Evolutionary conservation across 2,329 filamentous ascomycete genomes (phyloP).

Genomic region (Pseudogymnoascus sp.): DNA sequence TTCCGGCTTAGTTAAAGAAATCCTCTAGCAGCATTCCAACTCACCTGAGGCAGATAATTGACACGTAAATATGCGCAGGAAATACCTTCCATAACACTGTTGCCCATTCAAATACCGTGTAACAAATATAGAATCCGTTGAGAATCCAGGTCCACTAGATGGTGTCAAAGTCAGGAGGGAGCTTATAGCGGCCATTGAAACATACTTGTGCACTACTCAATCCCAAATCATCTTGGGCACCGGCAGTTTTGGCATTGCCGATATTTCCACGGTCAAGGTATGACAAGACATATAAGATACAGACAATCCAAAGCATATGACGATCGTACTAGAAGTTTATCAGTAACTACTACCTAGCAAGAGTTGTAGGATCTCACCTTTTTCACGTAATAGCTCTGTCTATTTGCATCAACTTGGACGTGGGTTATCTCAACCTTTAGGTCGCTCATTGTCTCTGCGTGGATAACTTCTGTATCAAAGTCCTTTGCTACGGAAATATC

Average conservation of each 20-base stretch:
- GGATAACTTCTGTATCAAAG: not conserved
- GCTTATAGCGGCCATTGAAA: not conserved
- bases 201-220: not conserved
- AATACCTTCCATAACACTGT: slow-evolving; percentile 22
- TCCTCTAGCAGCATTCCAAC: not conserved
- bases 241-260: slow-evolving; percentile 20
- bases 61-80: slow-evolving; percentile 21
- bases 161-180: not conserved
- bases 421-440: not conserved
- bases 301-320: not conserved
- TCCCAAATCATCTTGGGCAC: slow-evolving; percentile 9
- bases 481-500: not conserved
- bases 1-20: not conserved
- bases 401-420: not conserved
- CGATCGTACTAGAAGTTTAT: not conserved
- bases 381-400: not conserved
- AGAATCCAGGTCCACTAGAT: slow-evolving; percentile 14
- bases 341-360: not conserved
- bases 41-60: slow-evolving; percentile 18
- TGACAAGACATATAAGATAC: not conserved
- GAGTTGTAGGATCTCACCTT: not conserved
- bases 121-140: slow-evolving; percentile 17
- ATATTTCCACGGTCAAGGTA: slow-evolving; percentile 20
- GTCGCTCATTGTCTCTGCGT: not conserved
- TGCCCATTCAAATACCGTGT: slow-evolving; percentile 16